These are phyloP conservation scores for Prunus mira DNA, from an alignment of 306 rosid genomes.

Conservation along the genomic window DNA sequence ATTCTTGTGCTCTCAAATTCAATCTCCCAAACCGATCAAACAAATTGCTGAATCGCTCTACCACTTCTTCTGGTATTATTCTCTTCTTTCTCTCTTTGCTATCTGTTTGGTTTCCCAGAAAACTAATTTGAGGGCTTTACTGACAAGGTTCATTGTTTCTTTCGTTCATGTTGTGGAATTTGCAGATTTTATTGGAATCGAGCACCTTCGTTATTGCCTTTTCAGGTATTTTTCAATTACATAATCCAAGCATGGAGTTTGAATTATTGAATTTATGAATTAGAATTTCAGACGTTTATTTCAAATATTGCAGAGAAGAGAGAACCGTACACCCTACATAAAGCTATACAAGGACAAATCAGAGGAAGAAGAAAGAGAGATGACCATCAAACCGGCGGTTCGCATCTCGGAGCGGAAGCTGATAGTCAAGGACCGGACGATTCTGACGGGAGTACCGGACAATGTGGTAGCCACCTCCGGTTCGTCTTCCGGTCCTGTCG, in stretches of 20 bases:
- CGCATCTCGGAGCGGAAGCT: constrained; percentile 60
- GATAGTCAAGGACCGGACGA: constrained; percentile 57
- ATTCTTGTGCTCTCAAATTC: neutral
- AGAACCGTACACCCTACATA: neutral
- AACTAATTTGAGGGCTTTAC: constrained; percentile 1
- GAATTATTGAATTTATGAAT: neutral
- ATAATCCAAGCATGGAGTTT: no score
- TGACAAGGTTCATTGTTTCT: constrained; percentile 29
- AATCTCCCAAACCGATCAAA: neutral
- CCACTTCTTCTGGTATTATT: constrained; percentile 57
- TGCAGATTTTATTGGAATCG: constrained; percentile 25
- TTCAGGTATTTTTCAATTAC: constrained; percentile 37
- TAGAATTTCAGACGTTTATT: neutral
- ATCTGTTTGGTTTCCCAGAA: constrained; percentile 3
- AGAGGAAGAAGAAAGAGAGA: constrained; percentile 19
- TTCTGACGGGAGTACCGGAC: constrained; percentile 70
- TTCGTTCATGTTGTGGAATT: constrained; percentile 48
- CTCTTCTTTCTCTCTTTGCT: neutral
- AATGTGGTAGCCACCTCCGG: constrained; percentile 64
- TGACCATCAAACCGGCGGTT: constrained; percentile 76
- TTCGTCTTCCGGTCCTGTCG: constrained; percentile 50
- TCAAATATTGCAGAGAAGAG: constrained; percentile 34
- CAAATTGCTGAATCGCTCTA: neutral
- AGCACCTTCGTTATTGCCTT: constrained; percentile 25
- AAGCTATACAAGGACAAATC: constrained; percentile 4